phyloP scores from a whole-genome alignment of 2,329 filamentous ascomycete genomes.

The Amylocarpus encephaloides region DNA sequence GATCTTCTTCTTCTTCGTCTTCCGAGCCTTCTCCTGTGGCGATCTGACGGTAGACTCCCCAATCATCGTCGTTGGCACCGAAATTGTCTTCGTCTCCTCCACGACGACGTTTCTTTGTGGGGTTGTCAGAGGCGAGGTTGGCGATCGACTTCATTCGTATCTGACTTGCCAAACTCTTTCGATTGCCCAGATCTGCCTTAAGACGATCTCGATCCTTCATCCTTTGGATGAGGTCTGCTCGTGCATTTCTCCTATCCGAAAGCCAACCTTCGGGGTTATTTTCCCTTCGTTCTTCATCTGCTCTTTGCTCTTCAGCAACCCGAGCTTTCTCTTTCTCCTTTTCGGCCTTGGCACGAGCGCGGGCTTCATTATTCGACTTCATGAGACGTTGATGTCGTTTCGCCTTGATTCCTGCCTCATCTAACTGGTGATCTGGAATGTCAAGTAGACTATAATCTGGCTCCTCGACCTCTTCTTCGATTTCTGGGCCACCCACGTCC shows the following conservation, averaged over 20 bases:
- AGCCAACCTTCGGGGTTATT: constrained; percentile 85
- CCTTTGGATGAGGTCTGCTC: constrained; percentile 64
- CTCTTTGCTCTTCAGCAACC: constrained; percentile 71
- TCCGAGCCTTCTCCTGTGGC: constrained; percentile 77
- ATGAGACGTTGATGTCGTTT: constrained; percentile 89
- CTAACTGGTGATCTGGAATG: constrained; percentile 82
- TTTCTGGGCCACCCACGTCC: constrained; percentile 75
- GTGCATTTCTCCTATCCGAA: constrained; percentile 68
- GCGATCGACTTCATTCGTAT: constrained; percentile 98
- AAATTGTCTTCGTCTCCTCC: constrained; percentile 94
- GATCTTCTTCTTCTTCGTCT: constrained; percentile 87
- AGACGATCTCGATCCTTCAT: constrained; percentile 92
- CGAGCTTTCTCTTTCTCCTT: constrained; percentile 90
- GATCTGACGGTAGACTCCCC: constrained; percentile 93
- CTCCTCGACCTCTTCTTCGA: constrained; percentile 71
- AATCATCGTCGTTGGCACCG: constrained; percentile 94
- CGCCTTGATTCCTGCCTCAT: constrained; percentile 84
- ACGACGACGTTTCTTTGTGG: constrained; percentile 74
- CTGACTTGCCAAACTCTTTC: constrained; percentile 91
- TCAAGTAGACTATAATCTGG: constrained; percentile 87
- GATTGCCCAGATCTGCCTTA: constrained; percentile 90
- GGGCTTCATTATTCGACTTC: constrained; percentile 91
- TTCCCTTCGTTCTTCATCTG: constrained; percentile 76
- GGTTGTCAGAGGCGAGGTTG: constrained; percentile 86
- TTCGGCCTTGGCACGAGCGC: constrained; percentile 88